Percentiles rank a stretch among this genome's conserved stretches.
phyloP scores from a whole-genome alignment of 306 rosid species.

The Oxytropis ochrocephala region DNA sequence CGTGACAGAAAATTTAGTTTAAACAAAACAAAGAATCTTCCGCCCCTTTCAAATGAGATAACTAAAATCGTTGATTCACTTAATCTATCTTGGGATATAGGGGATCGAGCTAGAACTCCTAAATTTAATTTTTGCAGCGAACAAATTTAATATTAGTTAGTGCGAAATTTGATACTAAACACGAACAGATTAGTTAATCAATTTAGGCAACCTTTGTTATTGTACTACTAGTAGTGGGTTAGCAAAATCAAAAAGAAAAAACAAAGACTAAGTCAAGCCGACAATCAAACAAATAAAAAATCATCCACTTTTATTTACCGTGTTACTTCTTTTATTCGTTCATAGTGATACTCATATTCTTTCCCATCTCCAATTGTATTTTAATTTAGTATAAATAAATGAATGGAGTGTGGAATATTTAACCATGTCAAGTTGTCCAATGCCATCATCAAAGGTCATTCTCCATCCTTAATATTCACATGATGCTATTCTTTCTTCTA shows the following conservation, averaged over 20 bases:
- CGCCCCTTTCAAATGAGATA: neutral
- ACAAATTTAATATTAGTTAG: too few species aligned
- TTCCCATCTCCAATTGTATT: neutral
- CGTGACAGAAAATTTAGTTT: conserved; percentile 6
- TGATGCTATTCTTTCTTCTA: conserved; percentile 12
- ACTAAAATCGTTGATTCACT: too few species aligned
- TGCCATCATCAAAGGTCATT: conserved; percentile 21
- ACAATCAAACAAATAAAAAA: neutral
- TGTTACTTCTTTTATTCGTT: conserved; percentile 15
- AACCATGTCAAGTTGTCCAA: conserved; percentile 21
- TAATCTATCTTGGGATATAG: too few species aligned
- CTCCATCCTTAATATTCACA: neutral
- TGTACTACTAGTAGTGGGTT: neutral
- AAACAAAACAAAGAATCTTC: conserved; percentile 14
- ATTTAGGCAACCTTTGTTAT: too few species aligned
- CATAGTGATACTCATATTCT: conserved; percentile 32
- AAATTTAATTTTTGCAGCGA: too few species aligned
- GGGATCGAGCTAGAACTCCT: too few species aligned
- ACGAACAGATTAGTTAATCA: too few species aligned
- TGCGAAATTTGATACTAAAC: too few species aligned
- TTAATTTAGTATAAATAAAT: neutral
- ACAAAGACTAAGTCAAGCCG: conserved; percentile 16
- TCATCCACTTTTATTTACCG: conserved; percentile 18
- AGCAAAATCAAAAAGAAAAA: neutral
- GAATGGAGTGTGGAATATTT: conserved; percentile 21